These are phyloP conservation scores for Coleophoma eucalyptorum DNA, from an alignment of 2,329 filamentous ascomycete species.

Conservation along the genomic window DNA sequence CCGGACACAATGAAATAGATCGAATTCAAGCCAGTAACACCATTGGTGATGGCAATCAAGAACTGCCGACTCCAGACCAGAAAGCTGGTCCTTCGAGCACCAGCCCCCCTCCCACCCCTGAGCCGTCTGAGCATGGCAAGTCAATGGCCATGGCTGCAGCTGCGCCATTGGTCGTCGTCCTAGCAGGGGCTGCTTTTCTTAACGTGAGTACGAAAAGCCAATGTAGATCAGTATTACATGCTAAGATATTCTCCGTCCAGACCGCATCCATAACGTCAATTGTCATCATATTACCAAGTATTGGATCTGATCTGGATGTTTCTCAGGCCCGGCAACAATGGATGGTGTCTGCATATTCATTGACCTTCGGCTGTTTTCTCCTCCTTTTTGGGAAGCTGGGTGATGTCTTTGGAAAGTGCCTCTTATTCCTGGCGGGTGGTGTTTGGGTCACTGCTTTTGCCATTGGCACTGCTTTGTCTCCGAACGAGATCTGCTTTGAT, in stretches of 20 bases:
- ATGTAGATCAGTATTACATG: background rate
- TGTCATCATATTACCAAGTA: conserved; percentile 46
- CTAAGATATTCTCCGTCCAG: conserved; percentile 25
- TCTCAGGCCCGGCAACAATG: conserved; percentile 22
- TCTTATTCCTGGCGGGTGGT: conserved; percentile 44
- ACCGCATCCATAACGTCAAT: conserved; percentile 54
- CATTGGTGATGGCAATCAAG: no score
- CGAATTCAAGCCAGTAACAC: no score
- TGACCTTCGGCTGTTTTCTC: conserved; percentile 44
- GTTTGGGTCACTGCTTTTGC: conserved; percentile 58
- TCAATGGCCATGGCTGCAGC: no score
- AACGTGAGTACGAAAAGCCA: conserved; percentile 11
- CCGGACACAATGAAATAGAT: no score
- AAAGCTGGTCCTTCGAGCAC: no score
- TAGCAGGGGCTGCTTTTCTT: conserved; percentile 21
- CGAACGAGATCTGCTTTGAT: conserved; percentile 65
- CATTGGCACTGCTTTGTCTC: conserved; percentile 58
- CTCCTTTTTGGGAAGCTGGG: conserved; percentile 45
- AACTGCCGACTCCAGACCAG: no score
- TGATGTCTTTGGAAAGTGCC: conserved; percentile 43
- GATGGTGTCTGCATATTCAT: conserved; percentile 29
- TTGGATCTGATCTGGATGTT: conserved; percentile 22
- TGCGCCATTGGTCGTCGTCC: conserved; percentile 13
- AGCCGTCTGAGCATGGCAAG: no score
- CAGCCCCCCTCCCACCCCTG: no score